These are phyloP conservation scores for Neurospora africana DNA, from an alignment of 495 filamentous ascomycete genomes.

Conservation along the genomic window DNA sequence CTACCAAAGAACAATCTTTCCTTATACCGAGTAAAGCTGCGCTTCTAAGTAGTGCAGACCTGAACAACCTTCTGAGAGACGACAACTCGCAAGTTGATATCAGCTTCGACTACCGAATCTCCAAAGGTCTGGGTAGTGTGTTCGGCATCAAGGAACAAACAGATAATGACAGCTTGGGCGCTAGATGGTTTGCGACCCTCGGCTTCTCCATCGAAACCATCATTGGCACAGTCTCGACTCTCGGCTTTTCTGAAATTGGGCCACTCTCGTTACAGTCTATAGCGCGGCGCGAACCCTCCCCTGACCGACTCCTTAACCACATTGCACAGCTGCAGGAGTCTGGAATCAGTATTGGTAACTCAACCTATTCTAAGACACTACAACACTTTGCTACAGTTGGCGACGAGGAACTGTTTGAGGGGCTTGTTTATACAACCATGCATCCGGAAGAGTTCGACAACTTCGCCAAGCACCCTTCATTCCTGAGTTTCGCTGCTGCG, in stretches of 20 bases:
- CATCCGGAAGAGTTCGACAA: conserved; percentile 70
- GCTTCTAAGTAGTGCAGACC: neutral
- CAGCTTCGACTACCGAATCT: conserved; percentile 29
- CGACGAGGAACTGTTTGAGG: conserved; percentile 45
- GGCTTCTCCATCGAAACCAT: conserved; percentile 53
- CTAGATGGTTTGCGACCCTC: conserved; percentile 56
- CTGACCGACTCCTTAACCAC: conserved; percentile 41
- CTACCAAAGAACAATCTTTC: neutral
- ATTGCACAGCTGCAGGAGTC: conserved; percentile 45
- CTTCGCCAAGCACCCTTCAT: conserved; percentile 38
- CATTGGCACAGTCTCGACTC: conserved; percentile 50
- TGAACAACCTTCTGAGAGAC: neutral
- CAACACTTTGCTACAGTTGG: conserved; percentile 45
- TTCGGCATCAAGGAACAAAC: conserved; percentile 37
- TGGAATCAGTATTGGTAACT: conserved; percentile 48
- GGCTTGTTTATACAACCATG: conserved; percentile 57
- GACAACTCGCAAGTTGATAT: neutral
- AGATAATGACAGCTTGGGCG: conserved; percentile 52
- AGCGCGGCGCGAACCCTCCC: conserved; percentile 45
- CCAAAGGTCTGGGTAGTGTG: conserved; percentile 31
- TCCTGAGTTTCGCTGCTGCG: conserved; percentile 13
- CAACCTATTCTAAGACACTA: conserved; percentile 49
- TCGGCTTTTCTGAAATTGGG: conserved; percentile 57
- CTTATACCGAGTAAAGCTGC: neutral
- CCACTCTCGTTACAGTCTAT: conserved; percentile 64